phyloP scores from a whole-genome alignment of 768 basidiomycete species.

The Suillus subalutaceus region DNA sequence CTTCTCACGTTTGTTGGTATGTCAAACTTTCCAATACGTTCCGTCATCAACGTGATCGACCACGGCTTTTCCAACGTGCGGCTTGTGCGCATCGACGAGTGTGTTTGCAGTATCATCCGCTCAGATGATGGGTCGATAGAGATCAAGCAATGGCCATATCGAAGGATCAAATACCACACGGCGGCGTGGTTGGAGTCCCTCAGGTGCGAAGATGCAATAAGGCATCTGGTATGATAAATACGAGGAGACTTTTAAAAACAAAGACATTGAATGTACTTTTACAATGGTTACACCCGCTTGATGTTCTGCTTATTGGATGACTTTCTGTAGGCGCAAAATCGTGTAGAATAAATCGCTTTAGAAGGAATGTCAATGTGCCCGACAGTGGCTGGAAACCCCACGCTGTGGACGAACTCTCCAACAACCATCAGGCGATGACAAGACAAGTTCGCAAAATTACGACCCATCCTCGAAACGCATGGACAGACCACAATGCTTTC shows the following conservation, averaged over 20 bases:
- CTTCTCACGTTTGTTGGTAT: constrained; percentile 57
- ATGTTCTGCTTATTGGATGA: not conserved
- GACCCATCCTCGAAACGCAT: no score
- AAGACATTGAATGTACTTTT: not conserved
- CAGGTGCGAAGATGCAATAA: constrained; percentile 60
- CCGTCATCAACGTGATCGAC: constrained; percentile 48
- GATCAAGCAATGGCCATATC: constrained; percentile 59
- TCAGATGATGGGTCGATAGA: constrained; percentile 38
- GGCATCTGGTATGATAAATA: constrained; percentile 13
- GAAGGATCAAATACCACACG: constrained; percentile 52
- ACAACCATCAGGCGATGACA: not conserved
- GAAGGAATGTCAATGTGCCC: not conserved
- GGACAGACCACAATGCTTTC: no score
- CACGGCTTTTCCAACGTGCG: constrained; percentile 65
- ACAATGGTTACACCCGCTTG: not conserved
- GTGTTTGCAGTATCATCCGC: constrained; percentile 55
- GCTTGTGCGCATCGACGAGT: constrained; percentile 54
- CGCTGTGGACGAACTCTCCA: not conserved
- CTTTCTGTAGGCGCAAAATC: not conserved
- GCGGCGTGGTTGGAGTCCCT: constrained; percentile 68
- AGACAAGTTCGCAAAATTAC: not conserved
- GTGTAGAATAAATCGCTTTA: not conserved
- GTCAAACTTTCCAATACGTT: constrained; percentile 47
- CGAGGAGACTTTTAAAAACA: not conserved
- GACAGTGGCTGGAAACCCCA: not conserved